Base-by-base conservation (phyloP, 2,329 filamentous ascomycete genomes). In the Cladorrhinum sp. region DNA sequence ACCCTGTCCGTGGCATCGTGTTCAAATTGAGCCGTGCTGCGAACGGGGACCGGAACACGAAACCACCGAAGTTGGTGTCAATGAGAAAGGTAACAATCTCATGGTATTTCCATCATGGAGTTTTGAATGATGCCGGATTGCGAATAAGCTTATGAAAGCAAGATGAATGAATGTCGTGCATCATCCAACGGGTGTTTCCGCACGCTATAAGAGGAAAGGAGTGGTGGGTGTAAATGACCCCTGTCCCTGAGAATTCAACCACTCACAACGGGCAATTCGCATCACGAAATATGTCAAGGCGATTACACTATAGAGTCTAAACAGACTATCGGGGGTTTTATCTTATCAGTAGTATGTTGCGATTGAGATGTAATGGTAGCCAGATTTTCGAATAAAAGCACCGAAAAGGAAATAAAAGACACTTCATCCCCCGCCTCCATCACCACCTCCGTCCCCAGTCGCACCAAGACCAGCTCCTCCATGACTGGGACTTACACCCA, bases 241-340 rank as follows among this genome's bases (percentile, higher is more conserved):
- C 36, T 18, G 32, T 50, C 18, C 49, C 24, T 38, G 29, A 18
- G 13, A 20, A 20, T 7, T 20, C 29, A n/a, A 6, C 18, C 29
- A 54, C 10, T 23, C 12, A 53, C 5, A 57, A 58, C n/a, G n/a
- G 57, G 52, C 58, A 50, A 49, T 56, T 22, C 12, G 9, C 13
- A 61, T 56, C 25, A 13, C 61, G 59, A 53, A 25, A 50, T 58
- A 16, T n/a, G 24, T 23, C 50, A n/a, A 27, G 16, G 25, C 7
- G 49, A 61, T 66, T n/a, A 53, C 64, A 59, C 51, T 58, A 66
- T 64, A 48, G 41, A 50, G 55, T 36, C 13, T 57, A 56, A 50
- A 38, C 55, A 58, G 32, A 32, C 57, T 53, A n/a, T 25, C 57
- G 57, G 57, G 52, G n/a, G n/a, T n/a, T 55, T 36, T 36, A 12